Evolutionary conservation across 371 early-diverging fungal species (phyloP).

Genomic region (Cladochytrium tenue): DNA sequence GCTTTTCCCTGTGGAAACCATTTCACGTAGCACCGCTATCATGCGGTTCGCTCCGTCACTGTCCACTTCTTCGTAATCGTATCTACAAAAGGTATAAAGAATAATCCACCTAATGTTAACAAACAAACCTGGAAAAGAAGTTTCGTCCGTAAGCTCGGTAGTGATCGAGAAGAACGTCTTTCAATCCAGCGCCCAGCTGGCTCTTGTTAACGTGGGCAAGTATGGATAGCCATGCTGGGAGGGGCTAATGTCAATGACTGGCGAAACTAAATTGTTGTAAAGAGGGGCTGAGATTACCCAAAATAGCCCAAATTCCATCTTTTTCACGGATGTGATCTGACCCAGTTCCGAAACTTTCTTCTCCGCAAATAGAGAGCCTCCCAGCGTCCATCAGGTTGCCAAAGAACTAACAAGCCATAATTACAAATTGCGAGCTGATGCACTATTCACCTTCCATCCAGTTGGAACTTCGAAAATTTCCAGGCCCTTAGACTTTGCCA

Average conservation of each 20-base stretch:
- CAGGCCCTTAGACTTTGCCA: conserved; percentile 79
- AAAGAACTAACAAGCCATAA: conserved; percentile 77
- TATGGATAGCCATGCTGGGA: conserved; percentile 92
- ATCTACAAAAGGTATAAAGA: conserved; percentile 35
- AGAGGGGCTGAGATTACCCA: too few species aligned
- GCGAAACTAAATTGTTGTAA: too few species aligned
- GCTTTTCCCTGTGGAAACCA: conserved; percentile 24
- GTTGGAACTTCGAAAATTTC: conserved; percentile 89
- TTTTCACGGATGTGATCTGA: conserved; percentile 97
- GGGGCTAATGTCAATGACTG: too few species aligned
- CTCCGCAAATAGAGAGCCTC: conserved; percentile 93
- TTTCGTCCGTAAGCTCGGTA: conserved; percentile 89
- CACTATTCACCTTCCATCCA: conserved; percentile 44
- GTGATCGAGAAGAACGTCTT: conserved; percentile 78
- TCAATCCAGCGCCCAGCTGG: conserved; percentile 55
- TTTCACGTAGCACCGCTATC: conserved; percentile 63
- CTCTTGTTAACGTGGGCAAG: conserved; percentile 74
- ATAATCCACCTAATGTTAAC: conserved; percentile 18
- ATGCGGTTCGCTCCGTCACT: conserved; percentile 77
- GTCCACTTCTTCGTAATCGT: conserved; percentile 96
- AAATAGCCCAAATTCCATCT: conserved; percentile 96
- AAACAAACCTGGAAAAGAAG: conserved; percentile 93
- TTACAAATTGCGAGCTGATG: not conserved
- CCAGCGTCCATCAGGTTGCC: conserved; percentile 97
- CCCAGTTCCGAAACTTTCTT: conserved; percentile 97